phyloP scores from a whole-genome alignment of 495 filamentous ascomycete species.

The Bacidia gigantensis region DNA sequence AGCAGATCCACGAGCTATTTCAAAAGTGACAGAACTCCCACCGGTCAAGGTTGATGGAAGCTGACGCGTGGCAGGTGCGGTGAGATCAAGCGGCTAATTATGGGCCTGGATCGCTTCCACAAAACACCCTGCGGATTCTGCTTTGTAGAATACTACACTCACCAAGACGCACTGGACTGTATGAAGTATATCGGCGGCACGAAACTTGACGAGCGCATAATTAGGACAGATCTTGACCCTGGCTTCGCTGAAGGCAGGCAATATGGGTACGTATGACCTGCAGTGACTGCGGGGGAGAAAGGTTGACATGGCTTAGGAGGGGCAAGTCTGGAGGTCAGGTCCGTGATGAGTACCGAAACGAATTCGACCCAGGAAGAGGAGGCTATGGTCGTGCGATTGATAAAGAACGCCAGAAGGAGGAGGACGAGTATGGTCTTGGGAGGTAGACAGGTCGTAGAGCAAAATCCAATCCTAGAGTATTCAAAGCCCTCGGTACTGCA shows the following conservation, averaged over 20 bases:
- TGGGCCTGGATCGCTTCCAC: constrained; percentile 91
- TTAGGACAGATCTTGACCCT: constrained; percentile 90
- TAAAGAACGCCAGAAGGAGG: constrained; percentile 45
- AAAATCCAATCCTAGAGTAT: too few relatives aligned
- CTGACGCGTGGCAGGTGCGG: constrained; percentile 46
- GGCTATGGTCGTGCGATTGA: constrained; percentile 63
- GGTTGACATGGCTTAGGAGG: constrained; percentile 31
- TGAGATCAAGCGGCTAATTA: constrained; percentile 95
- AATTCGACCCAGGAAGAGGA: constrained; percentile 88
- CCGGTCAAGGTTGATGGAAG: background rate
- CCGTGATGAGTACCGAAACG: constrained; percentile 91
- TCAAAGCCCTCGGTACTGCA: too few relatives aligned
- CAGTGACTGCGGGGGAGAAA: constrained; percentile 16
- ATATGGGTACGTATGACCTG: constrained; percentile 50
- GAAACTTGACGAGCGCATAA: constrained; percentile 95
- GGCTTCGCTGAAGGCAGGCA: constrained; percentile 93
- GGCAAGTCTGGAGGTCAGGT: constrained; percentile 95
- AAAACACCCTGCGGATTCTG: constrained; percentile 99
- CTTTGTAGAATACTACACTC: constrained; percentile 98
- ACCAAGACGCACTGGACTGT: constrained; percentile 89
- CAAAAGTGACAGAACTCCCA: constrained; percentile 43
- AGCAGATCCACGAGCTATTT: constrained; percentile 97
- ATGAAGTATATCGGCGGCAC: constrained; percentile 98
- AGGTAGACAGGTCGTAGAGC: too few relatives aligned
- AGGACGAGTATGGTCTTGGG: constrained; percentile 39